Conservation (phyloP, 73 alveolate genomes). For the Paraurostyla sp. region DNA sequence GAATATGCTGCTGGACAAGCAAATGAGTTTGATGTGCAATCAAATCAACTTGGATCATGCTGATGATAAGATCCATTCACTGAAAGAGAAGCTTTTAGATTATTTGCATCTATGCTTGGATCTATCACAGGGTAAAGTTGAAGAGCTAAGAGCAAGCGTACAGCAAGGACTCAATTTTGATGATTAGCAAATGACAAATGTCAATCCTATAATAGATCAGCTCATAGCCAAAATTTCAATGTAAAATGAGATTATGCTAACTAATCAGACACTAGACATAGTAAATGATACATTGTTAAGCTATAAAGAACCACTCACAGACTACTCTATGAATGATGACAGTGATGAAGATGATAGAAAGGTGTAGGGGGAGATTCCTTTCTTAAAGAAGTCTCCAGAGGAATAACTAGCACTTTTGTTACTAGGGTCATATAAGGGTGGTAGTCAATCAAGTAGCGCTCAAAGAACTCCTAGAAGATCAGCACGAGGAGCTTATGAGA, state of each 20-base stretch:
- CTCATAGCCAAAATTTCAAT: not conserved
- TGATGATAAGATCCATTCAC: not conserved
- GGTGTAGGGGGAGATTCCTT: not conserved
- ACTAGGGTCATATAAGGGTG: too few relatives aligned
- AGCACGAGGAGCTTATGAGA: not conserved
- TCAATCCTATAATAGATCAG: not conserved
- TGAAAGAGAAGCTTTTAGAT: not conserved
- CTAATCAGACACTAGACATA: not conserved
- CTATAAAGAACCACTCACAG: not conserved
- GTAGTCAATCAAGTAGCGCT: not conserved
- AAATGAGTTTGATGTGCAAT: not conserved
- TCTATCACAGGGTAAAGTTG: not conserved
- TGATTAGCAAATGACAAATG: not conserved
- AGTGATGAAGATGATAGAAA: not conserved
- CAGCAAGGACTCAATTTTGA: not conserved
- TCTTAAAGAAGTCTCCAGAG: conserved; percentile 2
- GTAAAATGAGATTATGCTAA: not conserved
- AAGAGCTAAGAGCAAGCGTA: not conserved
- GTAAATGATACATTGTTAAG: conserved; percentile 4
- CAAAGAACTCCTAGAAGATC: conserved; percentile 38
- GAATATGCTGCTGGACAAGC: not conserved
- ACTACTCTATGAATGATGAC: not conserved
- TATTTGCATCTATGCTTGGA: not conserved
- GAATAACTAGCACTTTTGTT: conserved; percentile 5
- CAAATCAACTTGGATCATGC: conserved; percentile 5